Conservation (phyloP, 345 rosid species). For the Rhodamnia argentea region DNA sequence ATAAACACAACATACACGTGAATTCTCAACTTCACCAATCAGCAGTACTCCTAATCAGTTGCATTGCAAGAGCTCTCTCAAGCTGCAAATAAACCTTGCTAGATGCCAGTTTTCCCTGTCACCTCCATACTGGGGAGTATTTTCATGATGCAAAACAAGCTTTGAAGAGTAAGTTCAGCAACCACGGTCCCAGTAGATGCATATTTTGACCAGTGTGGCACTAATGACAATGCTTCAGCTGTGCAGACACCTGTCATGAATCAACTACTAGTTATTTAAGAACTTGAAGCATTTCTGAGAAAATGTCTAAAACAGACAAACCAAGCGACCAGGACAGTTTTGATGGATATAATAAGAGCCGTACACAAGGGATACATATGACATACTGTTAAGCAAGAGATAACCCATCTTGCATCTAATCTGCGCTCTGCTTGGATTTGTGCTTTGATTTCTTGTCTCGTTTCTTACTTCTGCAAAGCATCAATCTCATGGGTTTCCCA, state of each 20-base stretch:
- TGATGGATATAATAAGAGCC: neutral
- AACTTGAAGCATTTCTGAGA: neutral
- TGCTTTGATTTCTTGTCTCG: conserved; percentile 90
- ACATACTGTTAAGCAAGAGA: conserved; percentile 6
- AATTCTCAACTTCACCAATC: neutral
- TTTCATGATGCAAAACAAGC: neutral
- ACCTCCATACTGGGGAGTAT: neutral
- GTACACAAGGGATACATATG: neutral
- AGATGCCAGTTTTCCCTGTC: neutral
- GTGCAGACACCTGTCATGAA: neutral
- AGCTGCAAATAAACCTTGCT: neutral
- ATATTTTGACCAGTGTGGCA: neutral
- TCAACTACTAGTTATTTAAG: neutral
- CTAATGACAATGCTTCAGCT: neutral
- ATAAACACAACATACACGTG: neutral
- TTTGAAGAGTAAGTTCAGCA: neutral
- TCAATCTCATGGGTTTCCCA: neutral
- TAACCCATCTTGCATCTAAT: conserved; percentile 27
- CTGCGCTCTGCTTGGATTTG: conserved; percentile 55
- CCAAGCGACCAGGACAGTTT: neutral
- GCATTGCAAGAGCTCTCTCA: neutral
- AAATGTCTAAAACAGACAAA: neutral
- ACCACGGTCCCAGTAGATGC: neutral
- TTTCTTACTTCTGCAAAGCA: conserved; percentile 47
- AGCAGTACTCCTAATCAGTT: neutral